Percentiles rank a stretch among this genome's conserved stretches.
These are phyloP conservation scores for Polygonum aviculare DNA, from an alignment of 148 eudicot species.

Conservation along the genomic window DNA sequence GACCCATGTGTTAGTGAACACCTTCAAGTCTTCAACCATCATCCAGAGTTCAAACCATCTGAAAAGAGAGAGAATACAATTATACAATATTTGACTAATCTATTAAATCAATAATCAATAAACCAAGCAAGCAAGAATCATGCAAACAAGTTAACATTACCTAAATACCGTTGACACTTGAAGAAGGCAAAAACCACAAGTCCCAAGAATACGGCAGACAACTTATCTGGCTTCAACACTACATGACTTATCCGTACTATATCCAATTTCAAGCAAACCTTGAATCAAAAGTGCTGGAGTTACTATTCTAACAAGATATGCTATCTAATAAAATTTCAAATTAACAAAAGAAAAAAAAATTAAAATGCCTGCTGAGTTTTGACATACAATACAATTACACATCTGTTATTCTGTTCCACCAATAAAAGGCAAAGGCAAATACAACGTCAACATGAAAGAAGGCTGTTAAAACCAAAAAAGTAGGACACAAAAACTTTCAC, in stretches of 20 bases:
- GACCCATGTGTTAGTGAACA: neutral
- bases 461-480: neutral
- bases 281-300: too few species aligned
- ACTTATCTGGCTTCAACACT: neutral
- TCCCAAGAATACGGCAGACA: neutral
- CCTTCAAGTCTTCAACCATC: neutral
- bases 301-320: too few species aligned
- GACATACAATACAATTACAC: neutral
- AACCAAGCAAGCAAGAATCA: neutral
- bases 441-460: neutral
- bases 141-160: constrained; percentile 1
- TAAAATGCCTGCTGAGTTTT: neutral
- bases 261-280: neutral
- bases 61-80: neutral
- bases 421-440: neutral
- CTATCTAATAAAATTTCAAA: too few species aligned
- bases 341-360: neutral
- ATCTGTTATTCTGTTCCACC: neutral
- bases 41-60: neutral
- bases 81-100: neutral
- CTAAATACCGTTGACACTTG: neutral
- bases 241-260: neutral
- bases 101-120: neutral
- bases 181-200: neutral
- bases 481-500: neutral